These are phyloP conservation scores for Arabis hirsuta DNA, from an alignment of 345 rosid genomes.

Conservation along the genomic window DNA sequence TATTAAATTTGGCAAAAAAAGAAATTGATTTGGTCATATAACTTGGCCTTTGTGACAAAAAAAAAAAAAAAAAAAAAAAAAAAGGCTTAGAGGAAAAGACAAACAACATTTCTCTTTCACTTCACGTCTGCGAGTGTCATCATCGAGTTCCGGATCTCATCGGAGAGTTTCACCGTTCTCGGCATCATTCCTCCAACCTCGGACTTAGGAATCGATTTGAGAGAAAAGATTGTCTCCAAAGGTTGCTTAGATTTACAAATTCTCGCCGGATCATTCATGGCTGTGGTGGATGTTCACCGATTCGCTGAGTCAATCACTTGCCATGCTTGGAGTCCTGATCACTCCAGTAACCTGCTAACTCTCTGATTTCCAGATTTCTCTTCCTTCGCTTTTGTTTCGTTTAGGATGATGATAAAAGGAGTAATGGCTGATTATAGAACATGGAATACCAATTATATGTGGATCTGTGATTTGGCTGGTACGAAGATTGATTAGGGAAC, in stretches of 20 bases:
- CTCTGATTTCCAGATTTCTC: not conserved
- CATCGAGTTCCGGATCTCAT: conserved; percentile 41
- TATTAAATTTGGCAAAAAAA: too few species aligned
- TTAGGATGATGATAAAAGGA: conserved; percentile 5
- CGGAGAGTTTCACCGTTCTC: conserved; percentile 24
- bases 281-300: conserved; percentile 72
- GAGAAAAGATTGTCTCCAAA: conserved; percentile 4
- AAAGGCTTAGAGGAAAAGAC: conserved; percentile 22
- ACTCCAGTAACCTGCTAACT: conserved; percentile 54
- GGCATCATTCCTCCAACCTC: not conserved
- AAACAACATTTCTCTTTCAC: conserved; percentile 25
- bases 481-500: not conserved
- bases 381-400: not conserved
- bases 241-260: conserved; percentile 9
- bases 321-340: conserved; percentile 98
- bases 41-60: not conserved
- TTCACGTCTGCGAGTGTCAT: conserved; percentile 42
- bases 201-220: conserved; percentile 1
- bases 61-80: too few species aligned
- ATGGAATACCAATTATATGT: not conserved
- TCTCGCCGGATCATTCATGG: conserved; percentile 61
- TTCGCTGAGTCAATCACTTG: conserved; percentile 90
- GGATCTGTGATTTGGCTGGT: conserved; percentile 5
- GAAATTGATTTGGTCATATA: conserved; percentile 21
- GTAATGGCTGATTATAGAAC: not conserved